A percentile compares a stretch with the other conserved stretches of the same genome.
Conservation (phyloP, 2,329 filamentous ascomycete genomes). For the Calonectria pteridis region DNA sequence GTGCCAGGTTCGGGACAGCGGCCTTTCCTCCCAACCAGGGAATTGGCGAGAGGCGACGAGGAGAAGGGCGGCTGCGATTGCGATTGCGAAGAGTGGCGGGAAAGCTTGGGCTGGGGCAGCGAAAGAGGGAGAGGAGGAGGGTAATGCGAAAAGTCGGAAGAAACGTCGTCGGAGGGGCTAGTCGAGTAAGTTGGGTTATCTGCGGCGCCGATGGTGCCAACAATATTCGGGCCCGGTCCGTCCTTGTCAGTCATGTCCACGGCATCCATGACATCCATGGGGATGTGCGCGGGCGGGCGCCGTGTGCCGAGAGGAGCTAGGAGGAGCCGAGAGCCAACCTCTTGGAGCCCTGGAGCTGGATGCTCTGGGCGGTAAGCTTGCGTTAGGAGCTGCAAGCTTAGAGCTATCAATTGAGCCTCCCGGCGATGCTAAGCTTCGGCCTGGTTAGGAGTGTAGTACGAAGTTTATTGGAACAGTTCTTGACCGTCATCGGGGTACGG, state of each 20-base stretch:
- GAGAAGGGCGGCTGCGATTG: conserved; percentile 55
- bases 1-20: conserved; percentile 71
- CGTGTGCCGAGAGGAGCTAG: conserved; percentile 27
- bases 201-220: conserved; percentile 39
- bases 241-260: conserved; percentile 38
- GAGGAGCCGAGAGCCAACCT: conserved; percentile 21
- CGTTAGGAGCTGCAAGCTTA: not conserved
- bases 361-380: not conserved
- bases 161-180: conserved; percentile 45
- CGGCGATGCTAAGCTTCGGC: not conserved
- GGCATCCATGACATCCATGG: conserved; percentile 35
- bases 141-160: conserved; percentile 44
- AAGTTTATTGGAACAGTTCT: conserved; percentile 22
- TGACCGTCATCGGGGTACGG: conserved; percentile 12
- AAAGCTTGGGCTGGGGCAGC: conserved; percentile 29
- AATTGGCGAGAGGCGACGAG: conserved; percentile 55
- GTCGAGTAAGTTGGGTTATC: conserved; percentile 37
- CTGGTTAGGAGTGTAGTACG: not conserved
- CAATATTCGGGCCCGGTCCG: conserved; percentile 39
- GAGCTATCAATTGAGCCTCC: not conserved
- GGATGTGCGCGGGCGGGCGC: conserved; percentile 25
- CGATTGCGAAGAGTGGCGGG: conserved; percentile 42
- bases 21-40: conserved; percentile 63
- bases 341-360: conserved; percentile 6
- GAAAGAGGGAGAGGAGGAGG: conserved; percentile 18